Evolutionary conservation across 768 basidiomycete genomes (phyloP).

Genomic region (Suillus ampliporus): DNA sequence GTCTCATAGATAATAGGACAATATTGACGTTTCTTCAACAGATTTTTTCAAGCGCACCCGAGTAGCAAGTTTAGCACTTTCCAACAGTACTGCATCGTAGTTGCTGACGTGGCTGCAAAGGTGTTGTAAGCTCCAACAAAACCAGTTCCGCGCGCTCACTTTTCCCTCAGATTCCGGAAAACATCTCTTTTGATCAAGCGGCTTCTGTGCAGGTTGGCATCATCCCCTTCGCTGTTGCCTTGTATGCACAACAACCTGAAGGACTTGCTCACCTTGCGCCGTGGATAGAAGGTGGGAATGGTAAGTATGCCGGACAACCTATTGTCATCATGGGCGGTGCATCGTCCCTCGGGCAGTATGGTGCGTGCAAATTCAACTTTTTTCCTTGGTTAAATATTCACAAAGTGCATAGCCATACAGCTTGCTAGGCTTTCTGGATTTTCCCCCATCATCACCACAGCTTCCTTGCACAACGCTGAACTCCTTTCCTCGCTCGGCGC

Average conservation of each 20-base stretch:
- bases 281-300: constrained; percentile 39
- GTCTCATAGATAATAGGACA: not conserved
- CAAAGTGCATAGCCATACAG: constrained; percentile 46
- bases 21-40: not conserved
- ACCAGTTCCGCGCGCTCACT: not conserved
- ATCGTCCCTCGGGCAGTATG: constrained; percentile 43
- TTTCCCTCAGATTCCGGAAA: constrained; percentile 40
- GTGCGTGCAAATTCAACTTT: constrained; percentile 41
- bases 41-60: constrained; percentile 20
- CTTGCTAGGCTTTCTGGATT: constrained; percentile 41
- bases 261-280: constrained; percentile 38
- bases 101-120: constrained; percentile 27
- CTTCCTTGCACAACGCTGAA: constrained; percentile 40
- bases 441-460: constrained; percentile 45
- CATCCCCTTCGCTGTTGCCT: constrained; percentile 36
- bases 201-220: constrained; percentile 42
- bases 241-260: constrained; percentile 35
- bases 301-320: constrained; percentile 37
- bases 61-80: constrained; percentile 19
- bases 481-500: constrained; percentile 43
- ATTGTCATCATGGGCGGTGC: constrained; percentile 45
- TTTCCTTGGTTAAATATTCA: constrained; percentile 37
- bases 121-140: constrained; percentile 11
- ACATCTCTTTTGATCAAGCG: constrained; percentile 43
- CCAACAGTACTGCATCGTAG: constrained; percentile 34